Conservation (phyloP, 2,329 filamentous ascomycete species). For the Didymella pinodella region DNA sequence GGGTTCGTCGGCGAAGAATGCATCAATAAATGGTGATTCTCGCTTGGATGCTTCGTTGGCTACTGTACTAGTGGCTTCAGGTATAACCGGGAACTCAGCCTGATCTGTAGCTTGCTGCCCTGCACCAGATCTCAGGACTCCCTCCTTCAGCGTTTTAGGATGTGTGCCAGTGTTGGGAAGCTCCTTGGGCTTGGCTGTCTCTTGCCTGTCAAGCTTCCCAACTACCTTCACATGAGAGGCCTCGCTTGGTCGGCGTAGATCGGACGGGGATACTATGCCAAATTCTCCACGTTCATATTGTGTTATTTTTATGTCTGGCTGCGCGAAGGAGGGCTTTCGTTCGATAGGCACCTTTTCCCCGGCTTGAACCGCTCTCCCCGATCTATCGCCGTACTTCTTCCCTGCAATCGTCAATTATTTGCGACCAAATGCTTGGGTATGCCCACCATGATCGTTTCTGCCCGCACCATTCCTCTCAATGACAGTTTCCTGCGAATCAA, state of each 20-base stretch:
- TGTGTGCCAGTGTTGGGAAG: no score
- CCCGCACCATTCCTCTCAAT: constrained; percentile 3
- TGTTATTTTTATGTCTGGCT: constrained; percentile 26
- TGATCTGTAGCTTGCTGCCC: neutral
- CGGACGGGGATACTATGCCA: constrained; percentile 44
- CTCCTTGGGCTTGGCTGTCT: neutral
- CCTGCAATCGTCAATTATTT: constrained; percentile 2
- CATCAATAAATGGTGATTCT: constrained; percentile 36
- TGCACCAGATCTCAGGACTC: no score
- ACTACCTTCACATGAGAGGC: constrained; percentile 15
- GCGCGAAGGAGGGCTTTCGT: constrained; percentile 23
- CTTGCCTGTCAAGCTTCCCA: neutral
- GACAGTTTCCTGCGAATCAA: constrained; percentile 23
- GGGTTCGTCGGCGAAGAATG: constrained; percentile 31
- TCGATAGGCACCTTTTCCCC: constrained; percentile 1
- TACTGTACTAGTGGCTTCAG: neutral
- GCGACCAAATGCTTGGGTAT: neutral
- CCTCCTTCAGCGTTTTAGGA: neutral
- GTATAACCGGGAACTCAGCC: neutral
- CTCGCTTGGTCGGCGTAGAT: constrained; percentile 40
- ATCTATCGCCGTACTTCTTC: constrained; percentile 3
- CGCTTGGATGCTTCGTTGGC: constrained; percentile 12
- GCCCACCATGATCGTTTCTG: neutral
- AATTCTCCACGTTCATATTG: constrained; percentile 29
- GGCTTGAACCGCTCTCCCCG: neutral